Base-by-base conservation (phyloP, 2,329 filamentous ascomycete genomes). In the Cylindrodendrum hubeiense region DNA sequence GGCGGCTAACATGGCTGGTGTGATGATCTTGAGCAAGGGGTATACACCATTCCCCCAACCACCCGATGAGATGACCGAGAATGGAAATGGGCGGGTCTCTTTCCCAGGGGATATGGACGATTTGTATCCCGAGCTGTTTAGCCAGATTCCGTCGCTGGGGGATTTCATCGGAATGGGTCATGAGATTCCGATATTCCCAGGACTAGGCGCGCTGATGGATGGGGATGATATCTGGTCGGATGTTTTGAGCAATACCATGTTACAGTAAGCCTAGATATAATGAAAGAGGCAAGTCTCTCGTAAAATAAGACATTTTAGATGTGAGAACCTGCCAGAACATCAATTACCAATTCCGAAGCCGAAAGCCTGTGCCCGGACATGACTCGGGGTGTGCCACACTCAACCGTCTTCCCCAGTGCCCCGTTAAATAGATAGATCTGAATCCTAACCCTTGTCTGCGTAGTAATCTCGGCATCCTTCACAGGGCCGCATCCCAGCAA, bases 401-500 rank as follows among this genome's bases (percentile, higher is more conserved):
- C 37, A 39, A n/a, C 37, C 17, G 15, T n/a, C 15, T 5, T 30
- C 44, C 46, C 21, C n/a, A 34, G 49, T 22, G 49, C 49, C 49
- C 56, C 56, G 56, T 52, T 60, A 60, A 19, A 28, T 46, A 44
- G 33, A 60, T 60, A 60, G 47, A 44, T 39, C 15, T 22, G 19
- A 30, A 37, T 22, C 17, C 33, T 33, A n/a, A 4, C 26, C 30
- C 26, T 9, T 51, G 26, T 8, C n/a, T 28, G 9, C 19, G 19
- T 34, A 21, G 26, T 41, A 30, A 39, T 33, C 54, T 52, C 37
- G 26, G 47, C 26, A 44, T 46, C 19, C 28, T 17, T 19, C 22
- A 39, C n/a, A 21, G 43, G 12, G 7, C 10, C n/a, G 12, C n/a
- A 53, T 28, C 37, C 24, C 26, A 28, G 56, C 39, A 28, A 52